Conservation (phyloP, 371 early-diverging fungal species). For the Sporodiniella umbellata region DNA sequence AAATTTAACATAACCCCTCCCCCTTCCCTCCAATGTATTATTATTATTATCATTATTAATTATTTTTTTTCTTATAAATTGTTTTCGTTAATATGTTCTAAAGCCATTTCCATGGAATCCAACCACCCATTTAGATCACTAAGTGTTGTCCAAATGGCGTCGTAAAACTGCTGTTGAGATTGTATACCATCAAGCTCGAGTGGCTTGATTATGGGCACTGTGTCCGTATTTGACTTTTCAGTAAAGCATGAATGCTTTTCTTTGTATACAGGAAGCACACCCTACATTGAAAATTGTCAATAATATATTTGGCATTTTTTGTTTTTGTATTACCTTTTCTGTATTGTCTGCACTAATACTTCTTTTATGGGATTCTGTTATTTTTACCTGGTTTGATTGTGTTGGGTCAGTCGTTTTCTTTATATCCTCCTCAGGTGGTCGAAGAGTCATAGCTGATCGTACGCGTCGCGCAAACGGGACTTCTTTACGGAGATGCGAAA, state of each 20-base stretch:
- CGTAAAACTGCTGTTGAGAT: slow-evolving; percentile 24
- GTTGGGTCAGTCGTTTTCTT: no score
- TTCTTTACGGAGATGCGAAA: slow-evolving; percentile 6
- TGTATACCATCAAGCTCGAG: slow-evolving; percentile 24
- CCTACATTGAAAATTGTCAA: not conserved
- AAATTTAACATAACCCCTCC: no score
- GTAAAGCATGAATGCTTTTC: not conserved
- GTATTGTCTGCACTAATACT: slow-evolving; percentile 43
- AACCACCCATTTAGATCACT: slow-evolving; percentile 32
- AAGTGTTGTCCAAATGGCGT: slow-evolving; percentile 23
- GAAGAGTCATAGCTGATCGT: slow-evolving; percentile 37
- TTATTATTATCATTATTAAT: no score
- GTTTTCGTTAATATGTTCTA: slow-evolving; percentile 5
- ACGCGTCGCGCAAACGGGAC: slow-evolving; percentile 34
- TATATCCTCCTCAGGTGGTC: slow-evolving; percentile 1
- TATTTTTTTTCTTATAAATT: not conserved
- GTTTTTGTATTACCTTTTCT: slow-evolving; percentile 14
- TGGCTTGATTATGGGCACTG: slow-evolving; percentile 13
- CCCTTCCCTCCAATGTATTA: no score
- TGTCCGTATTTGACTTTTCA: slow-evolving; percentile 1
- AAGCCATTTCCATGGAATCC: slow-evolving; percentile 19
- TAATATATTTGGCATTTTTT: no score
- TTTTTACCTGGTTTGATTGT: no score
- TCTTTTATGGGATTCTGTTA: slow-evolving; percentile 26
- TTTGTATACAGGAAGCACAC: not conserved